These are phyloP conservation scores for Peronospora farinosa DNA, from an alignment of 352 stramenopile genomes.

Conservation along the genomic window DNA sequence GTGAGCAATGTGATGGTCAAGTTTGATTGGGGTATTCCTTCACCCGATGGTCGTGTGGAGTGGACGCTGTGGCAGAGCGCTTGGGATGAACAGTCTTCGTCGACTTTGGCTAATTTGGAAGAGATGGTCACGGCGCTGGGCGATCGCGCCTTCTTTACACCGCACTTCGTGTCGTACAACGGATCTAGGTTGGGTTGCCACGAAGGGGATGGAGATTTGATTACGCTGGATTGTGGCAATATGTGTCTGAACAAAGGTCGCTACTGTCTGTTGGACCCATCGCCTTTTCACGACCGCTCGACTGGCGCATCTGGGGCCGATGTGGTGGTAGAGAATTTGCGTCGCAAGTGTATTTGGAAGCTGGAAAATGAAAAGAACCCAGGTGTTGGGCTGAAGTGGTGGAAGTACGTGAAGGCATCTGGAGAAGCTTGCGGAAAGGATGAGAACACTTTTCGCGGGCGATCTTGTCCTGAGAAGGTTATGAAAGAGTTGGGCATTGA, in stretches of 20 bases:
- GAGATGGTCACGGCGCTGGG: conserved; percentile 82
- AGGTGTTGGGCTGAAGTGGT: conserved; percentile 90
- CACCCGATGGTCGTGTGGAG: conserved; percentile 92
- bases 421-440: conserved; percentile 79
- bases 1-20: conserved; percentile 92
- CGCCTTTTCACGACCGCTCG: conserved; percentile 91
- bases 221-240: conserved; percentile 87
- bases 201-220: conserved; percentile 46
- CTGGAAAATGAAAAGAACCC: conserved; percentile 59
- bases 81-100: conserved; percentile 83
- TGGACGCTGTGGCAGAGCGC: conserved; percentile 95
- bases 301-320: conserved; percentile 90
- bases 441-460: conserved; percentile 82
- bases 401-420: conserved; percentile 93
- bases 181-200: conserved; percentile 90
- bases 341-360: conserved; percentile 94
- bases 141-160: conserved; percentile 91
- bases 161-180: conserved; percentile 95
- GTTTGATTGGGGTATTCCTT: conserved; percentile 93
- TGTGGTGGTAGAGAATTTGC: conserved; percentile 90
- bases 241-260: conserved; percentile 96
- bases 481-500: conserved; percentile 88
- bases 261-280: conserved; percentile 94
- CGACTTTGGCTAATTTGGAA: conserved; percentile 78
- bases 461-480: conserved; percentile 83